These are phyloP conservation scores for Moringa oleifera DNA, from an alignment of 345 rosid genomes.

Conservation along the genomic window DNA sequence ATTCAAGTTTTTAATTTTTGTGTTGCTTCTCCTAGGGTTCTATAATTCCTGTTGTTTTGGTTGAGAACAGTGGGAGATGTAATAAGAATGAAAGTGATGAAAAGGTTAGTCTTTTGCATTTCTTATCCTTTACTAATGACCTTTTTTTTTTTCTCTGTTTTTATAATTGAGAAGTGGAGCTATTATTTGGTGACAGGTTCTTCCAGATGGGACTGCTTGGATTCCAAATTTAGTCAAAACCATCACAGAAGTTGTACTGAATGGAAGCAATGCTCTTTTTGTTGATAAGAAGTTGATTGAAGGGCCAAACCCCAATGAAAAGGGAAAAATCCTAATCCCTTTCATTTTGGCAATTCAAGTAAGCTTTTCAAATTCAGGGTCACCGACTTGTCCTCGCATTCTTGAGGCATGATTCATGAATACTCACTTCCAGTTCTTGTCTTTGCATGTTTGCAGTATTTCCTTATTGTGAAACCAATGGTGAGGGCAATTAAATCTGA, in stretches of 20 bases:
- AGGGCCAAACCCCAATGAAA: constrained; percentile 49
- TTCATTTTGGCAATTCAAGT: constrained; percentile 42
- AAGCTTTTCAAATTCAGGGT: constrained; percentile 15
- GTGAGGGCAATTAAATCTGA: constrained; percentile 40
- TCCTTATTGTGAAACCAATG: constrained; percentile 35
- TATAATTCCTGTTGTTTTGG: constrained; percentile 39
- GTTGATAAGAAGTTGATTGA: constrained; percentile 55
- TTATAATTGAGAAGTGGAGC: background rate
- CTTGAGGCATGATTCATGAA: background rate
- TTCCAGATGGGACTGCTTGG: constrained; percentile 49
- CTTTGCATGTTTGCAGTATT: constrained; percentile 27
- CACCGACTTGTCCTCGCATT: background rate
- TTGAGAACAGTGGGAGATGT: constrained; percentile 64
- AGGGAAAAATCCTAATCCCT: constrained; percentile 44
- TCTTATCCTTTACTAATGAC: constrained; percentile 1
- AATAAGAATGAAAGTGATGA: constrained; percentile 52
- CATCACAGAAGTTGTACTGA: constrained; percentile 38
- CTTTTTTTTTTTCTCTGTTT: background rate
- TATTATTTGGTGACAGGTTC: constrained; percentile 29
- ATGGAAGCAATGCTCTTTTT: constrained; percentile 32
- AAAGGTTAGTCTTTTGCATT: constrained; percentile 33
- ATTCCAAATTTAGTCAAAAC: constrained; percentile 40
- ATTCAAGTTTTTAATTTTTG: constrained; percentile 5
- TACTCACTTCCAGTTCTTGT: background rate
- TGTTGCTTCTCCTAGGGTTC: constrained; percentile 26